These are phyloP conservation scores for Schizochytrium sp. DNA, from an alignment of 108 stramenopile species.

Conservation along the genomic window DNA sequence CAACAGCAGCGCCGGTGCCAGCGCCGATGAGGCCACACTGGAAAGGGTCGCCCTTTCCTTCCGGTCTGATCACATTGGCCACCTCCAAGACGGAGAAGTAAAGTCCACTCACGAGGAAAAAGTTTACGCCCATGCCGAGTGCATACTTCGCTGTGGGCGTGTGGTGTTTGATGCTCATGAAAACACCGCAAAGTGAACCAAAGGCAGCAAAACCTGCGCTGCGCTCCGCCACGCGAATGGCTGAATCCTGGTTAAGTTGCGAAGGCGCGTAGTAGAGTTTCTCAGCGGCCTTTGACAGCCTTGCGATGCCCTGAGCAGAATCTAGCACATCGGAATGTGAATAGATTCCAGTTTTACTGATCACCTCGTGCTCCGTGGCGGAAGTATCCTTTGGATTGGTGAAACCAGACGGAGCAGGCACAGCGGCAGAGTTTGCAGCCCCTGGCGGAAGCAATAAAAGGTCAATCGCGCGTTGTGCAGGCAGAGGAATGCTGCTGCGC, in stretches of 20 bases:
- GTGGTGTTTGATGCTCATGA: neutral
- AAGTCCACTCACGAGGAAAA: neutral
- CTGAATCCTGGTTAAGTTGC: neutral
- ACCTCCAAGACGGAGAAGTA: conserved; percentile 28
- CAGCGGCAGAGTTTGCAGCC: too few relatives aligned
- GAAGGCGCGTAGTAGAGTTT: neutral
- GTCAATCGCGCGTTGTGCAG: neutral
- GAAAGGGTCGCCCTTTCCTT: neutral
- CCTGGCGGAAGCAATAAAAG: neutral
- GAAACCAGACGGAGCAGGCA: too few relatives aligned
- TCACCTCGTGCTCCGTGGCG: neutral
- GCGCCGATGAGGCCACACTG: neutral
- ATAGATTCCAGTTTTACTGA: too few relatives aligned
- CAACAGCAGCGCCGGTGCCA: neutral
- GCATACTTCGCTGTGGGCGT: neutral
- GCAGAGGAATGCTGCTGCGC: neutral
- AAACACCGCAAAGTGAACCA: neutral
- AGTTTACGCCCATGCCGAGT: conserved; percentile 5
- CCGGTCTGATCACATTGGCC: neutral
- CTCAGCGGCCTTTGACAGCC: neutral
- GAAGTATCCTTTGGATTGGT: neutral
- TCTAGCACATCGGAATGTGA: too few relatives aligned
- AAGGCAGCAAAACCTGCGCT: neutral
- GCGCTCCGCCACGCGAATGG: neutral
- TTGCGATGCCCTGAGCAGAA: too few relatives aligned